phyloP scores from a whole-genome alignment of 495 filamentous ascomycete species.

The Penicillium macrosclerotiorum region DNA sequence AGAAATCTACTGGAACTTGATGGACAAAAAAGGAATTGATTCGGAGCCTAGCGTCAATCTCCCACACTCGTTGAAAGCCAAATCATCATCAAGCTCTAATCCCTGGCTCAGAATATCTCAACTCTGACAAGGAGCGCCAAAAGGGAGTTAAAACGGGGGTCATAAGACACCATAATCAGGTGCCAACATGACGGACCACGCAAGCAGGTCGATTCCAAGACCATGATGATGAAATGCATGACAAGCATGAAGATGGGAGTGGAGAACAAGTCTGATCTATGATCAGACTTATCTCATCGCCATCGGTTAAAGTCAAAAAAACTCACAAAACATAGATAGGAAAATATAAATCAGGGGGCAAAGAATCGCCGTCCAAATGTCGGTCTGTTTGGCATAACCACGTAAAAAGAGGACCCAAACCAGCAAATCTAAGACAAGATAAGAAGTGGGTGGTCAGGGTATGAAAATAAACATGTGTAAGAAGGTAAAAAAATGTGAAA shows the following conservation, averaged over 20 bases:
- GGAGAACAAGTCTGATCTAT: constrained; percentile 19
- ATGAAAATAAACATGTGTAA: constrained; percentile 17
- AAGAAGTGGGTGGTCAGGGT: constrained; percentile 12
- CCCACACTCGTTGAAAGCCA: constrained; percentile 18
- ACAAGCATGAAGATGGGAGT: constrained; percentile 17
- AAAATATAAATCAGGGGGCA: constrained; percentile 18
- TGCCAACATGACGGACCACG: constrained; percentile 15
- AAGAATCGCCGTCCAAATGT: constrained; percentile 32
- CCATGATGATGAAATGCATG: constrained; percentile 19
- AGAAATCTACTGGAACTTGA: not conserved
- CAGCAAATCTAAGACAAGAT: constrained; percentile 15
- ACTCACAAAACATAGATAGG: constrained; percentile 20
- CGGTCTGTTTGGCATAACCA: constrained; percentile 24
- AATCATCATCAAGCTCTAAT: constrained; percentile 5
- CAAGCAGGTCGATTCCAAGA: constrained; percentile 18
- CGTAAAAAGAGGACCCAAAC: constrained; percentile 33
- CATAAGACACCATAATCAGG: constrained; percentile 15
- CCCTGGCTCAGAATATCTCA: constrained; percentile 21
- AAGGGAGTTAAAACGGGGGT: not conserved
- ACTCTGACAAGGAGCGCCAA: constrained; percentile 9
- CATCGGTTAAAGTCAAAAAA: constrained; percentile 28
- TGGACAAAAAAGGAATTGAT: constrained; percentile 23
- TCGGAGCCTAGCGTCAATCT: constrained; percentile 19
- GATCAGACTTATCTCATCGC: constrained; percentile 21
- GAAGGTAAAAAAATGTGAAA: constrained; percentile 24